Evolutionary conservation across 2,329 filamentous ascomycete species (phyloP).

Genomic region (Sporothrix humicola): DNA sequence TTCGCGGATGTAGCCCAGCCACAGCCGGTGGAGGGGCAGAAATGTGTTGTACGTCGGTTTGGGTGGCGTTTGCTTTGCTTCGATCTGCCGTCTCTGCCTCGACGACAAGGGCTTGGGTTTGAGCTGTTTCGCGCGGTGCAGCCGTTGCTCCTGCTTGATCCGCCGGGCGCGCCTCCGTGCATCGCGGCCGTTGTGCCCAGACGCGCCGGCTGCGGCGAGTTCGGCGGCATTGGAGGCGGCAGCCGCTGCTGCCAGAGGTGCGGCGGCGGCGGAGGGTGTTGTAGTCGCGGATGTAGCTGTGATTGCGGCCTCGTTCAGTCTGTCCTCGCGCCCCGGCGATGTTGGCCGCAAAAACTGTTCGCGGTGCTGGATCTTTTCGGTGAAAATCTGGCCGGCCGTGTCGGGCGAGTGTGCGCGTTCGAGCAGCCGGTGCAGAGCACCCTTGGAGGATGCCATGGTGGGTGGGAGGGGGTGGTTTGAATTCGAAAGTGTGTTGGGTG

Average conservation of each 20-base stretch:
- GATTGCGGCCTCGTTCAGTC: neutral
- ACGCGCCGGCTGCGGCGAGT: slow-evolving; percentile 50
- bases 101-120: slow-evolving; percentile 76
- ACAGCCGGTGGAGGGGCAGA: slow-evolving; percentile 75
- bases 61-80: slow-evolving; percentile 40
- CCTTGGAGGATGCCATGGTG: slow-evolving; percentile 51
- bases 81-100: slow-evolving; percentile 73
- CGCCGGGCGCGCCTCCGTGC: slow-evolving; percentile 58
- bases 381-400: slow-evolving; percentile 72
- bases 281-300: neutral
- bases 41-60: slow-evolving; percentile 70
- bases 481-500: neutral
- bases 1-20: slow-evolving; percentile 85
- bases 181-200: slow-evolving; percentile 61
- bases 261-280: neutral
- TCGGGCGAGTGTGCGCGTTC: slow-evolving; percentile 78
- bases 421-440: slow-evolving; percentile 62
- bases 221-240: slow-evolving; percentile 76
- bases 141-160: slow-evolving; percentile 53
- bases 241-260: slow-evolving; percentile 43
- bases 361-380: slow-evolving; percentile 81
- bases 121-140: slow-evolving; percentile 41
- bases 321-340: slow-evolving; percentile 61
- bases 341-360: slow-evolving; percentile 79
- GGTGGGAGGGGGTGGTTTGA: slow-evolving; percentile 36